Conservation (phyloP, 805 yeast species). For the Barnettozyma vustinii region DNA sequence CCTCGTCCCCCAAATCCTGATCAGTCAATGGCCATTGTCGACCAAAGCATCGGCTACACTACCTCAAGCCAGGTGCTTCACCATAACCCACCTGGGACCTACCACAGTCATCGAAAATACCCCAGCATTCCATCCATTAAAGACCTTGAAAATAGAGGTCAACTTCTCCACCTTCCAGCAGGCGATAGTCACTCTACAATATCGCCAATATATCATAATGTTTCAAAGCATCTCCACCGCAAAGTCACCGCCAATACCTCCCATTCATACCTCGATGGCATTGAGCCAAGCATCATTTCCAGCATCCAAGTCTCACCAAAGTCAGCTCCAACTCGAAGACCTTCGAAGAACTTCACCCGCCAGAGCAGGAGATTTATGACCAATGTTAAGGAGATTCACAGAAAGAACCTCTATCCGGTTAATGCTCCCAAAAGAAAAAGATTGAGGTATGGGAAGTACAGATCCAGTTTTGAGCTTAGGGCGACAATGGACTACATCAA, state of each 20-base stretch:
- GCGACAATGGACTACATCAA: conserved; percentile 20
- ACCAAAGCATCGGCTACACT: not conserved
- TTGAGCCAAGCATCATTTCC: conserved; percentile 19
- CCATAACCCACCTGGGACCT: not conserved
- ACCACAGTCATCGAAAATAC: conserved; percentile 3
- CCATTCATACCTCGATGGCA: conserved; percentile 9
- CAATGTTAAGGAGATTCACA: conserved; percentile 16
- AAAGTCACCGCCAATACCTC: not conserved
- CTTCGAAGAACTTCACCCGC: conserved; percentile 10
- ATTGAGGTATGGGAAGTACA: conserved; percentile 22
- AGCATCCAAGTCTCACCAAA: conserved; percentile 4
- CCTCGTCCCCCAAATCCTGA: not conserved
- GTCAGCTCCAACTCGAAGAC: conserved; percentile 8
- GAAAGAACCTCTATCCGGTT: conserved; percentile 21
- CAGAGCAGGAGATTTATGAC: conserved; percentile 20
- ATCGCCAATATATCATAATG: not conserved
- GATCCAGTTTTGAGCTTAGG: conserved; percentile 20
- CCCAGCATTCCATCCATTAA: conserved; percentile 10
- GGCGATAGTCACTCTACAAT: not conserved
- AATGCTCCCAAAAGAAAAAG: conserved; percentile 19
- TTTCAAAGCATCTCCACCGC: not conserved
- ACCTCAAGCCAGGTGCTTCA: conserved; percentile 1
- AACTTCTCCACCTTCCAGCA: not conserved
- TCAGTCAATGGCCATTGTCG: conserved; percentile 1
- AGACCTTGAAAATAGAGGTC: conserved; percentile 9